Conservation (phyloP, 495 filamentous ascomycete genomes). For the Alectoria sarmentosa region DNA sequence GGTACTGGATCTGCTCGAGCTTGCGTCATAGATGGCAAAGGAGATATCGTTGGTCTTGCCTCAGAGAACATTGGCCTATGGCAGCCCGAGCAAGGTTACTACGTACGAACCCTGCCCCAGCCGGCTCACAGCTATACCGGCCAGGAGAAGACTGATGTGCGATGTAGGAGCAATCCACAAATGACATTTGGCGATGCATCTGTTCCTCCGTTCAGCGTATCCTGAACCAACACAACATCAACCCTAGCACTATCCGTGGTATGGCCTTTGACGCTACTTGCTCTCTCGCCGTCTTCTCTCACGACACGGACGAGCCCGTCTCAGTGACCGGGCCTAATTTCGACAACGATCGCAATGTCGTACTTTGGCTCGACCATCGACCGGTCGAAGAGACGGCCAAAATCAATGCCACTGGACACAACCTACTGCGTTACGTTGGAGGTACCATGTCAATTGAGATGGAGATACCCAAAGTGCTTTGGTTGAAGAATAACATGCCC, state of each 20-base stretch:
- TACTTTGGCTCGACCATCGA: constrained; percentile 90
- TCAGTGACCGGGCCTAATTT: constrained; percentile 85
- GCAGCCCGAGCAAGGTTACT: constrained; percentile 87
- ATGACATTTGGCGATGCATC: constrained; percentile 90
- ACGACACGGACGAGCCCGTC: constrained; percentile 83
- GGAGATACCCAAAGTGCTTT: constrained; percentile 96
- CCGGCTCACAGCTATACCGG: constrained; percentile 12
- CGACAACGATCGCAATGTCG: constrained; percentile 77
- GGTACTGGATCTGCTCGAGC: constrained; percentile 92
- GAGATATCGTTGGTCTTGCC: constrained; percentile 87
- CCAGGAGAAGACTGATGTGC: constrained; percentile 21
- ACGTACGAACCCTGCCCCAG: constrained; percentile 45
- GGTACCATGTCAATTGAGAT: constrained; percentile 98
- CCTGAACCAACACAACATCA: constrained; percentile 69
- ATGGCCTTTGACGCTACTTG: constrained; percentile 98
- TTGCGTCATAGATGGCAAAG: constrained; percentile 84
- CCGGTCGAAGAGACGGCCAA: constrained; percentile 80
- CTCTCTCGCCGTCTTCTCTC: constrained; percentile 82
- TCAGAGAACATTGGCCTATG: constrained; percentile 88
- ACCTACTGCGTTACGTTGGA: constrained; percentile 90
- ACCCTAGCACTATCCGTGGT: constrained; percentile 64
- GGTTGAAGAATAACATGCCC: constrained; percentile 98
- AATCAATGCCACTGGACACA: constrained; percentile 89
- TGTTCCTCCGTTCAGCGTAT: constrained; percentile 73
- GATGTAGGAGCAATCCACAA: constrained; percentile 88